Evolutionary conservation across 2,329 filamentous ascomycete genomes (phyloP).

Genomic region (Ascochyta rabiei): DNA sequence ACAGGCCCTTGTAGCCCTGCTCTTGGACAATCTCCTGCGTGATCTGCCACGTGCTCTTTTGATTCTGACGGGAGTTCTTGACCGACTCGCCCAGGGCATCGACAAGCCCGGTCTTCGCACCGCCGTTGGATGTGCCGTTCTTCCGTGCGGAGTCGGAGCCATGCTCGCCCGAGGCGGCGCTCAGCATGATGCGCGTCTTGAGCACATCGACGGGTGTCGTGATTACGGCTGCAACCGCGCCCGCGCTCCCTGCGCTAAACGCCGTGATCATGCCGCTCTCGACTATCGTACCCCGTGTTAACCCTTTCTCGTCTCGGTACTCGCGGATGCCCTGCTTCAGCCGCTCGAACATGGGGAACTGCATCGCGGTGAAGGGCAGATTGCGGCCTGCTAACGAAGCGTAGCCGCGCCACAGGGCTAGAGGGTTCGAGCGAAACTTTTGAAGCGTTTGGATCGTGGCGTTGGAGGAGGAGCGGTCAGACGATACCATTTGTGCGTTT

Average conservation of each 20-base stretch:
- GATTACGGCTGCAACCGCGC: constrained; percentile 75
- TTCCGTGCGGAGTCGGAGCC: background rate
- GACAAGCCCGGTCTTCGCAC: constrained; percentile 29
- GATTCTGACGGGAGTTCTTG: constrained; percentile 34
- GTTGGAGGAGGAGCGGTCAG: constrained; percentile 37
- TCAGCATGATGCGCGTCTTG: constrained; percentile 88
- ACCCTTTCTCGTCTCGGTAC: constrained; percentile 49
- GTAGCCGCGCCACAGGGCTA: constrained; percentile 71
- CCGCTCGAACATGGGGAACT: constrained; percentile 86
- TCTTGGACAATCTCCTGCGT: constrained; percentile 69
- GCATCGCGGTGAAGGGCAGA: constrained; percentile 83
- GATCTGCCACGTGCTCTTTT: constrained; percentile 60
- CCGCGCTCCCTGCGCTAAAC: constrained; percentile 73
- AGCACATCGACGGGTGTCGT: constrained; percentile 90
- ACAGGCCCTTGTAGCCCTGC: constrained; percentile 74
- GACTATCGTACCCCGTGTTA: constrained; percentile 55
- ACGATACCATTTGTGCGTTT: constrained; percentile 81
- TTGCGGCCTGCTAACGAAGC: constrained; percentile 82
- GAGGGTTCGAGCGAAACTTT: constrained; percentile 62
- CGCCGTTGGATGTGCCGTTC: constrained; percentile 5
- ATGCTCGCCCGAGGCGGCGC: constrained; percentile 33
- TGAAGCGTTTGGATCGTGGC: constrained; percentile 63
- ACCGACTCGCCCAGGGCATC: constrained; percentile 52
- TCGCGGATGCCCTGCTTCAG: constrained; percentile 62
- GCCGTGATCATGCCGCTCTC: constrained; percentile 77